Conservation (phyloP, 1,139 yeast species). For the Yamadazyma taylorii region DNA sequence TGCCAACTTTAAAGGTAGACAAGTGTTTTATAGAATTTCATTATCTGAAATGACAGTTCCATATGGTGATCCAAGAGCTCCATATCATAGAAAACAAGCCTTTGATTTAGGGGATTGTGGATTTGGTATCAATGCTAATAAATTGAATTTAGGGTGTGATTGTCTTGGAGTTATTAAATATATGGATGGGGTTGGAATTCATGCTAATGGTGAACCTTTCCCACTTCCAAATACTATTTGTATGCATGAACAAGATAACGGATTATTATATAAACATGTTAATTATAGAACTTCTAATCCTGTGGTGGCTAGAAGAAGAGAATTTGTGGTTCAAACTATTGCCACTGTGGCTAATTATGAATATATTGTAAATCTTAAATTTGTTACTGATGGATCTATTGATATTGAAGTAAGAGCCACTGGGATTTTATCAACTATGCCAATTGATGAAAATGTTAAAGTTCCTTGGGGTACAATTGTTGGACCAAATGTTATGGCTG, state of each 20-base stretch:
- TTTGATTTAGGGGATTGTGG: conserved; percentile 93
- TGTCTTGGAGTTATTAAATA: conserved; percentile 86
- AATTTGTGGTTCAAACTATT: conserved; percentile 80
- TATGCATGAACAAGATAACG: conserved; percentile 83
- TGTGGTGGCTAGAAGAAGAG: conserved; percentile 82
- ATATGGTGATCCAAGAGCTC: conserved; percentile 87
- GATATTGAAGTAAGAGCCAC: conserved; percentile 87
- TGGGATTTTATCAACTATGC: conserved; percentile 82
- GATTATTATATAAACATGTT: conserved; percentile 79
- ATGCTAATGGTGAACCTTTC: conserved; percentile 64
- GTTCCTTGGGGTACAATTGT: conserved; percentile 85
- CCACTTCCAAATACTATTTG: conserved; percentile 75
- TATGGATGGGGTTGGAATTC: conserved; percentile 63
- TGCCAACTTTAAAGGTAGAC: conserved; percentile 78
- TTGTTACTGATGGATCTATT: conserved; percentile 81
- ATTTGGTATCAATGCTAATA: conserved; percentile 78
- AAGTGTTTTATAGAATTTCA: conserved; percentile 73
- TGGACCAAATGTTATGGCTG: conserved; percentile 85
- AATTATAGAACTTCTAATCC: conserved; percentile 77
- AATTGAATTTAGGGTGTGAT: conserved; percentile 79
- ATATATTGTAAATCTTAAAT: conserved; percentile 73
- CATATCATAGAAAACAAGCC: conserved; percentile 90
- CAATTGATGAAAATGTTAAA: conserved; percentile 71
- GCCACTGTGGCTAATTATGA: conserved; percentile 92
- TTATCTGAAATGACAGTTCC: conserved; percentile 92